Percentiles rank a stretch among this genome's conserved stretches.
Conservation (phyloP, 139 green algal species). For the Coelastrella sp. region DNA sequence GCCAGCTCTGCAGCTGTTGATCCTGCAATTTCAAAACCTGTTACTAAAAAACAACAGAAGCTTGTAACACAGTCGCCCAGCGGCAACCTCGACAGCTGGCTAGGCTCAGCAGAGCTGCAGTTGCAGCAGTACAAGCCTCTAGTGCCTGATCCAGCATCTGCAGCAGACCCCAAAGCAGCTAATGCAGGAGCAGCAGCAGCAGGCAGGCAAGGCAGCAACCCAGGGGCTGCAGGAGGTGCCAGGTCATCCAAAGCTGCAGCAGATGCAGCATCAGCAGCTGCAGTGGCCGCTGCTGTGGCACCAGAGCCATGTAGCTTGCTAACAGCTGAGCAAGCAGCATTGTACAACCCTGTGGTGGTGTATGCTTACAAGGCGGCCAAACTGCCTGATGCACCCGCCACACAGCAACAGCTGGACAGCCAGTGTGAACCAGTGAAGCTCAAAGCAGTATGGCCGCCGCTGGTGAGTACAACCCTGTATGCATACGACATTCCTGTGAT, state of each 20-base stretch:
- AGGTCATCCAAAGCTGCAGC: not conserved
- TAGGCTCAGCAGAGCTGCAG: not conserved
- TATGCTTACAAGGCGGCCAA: slow-evolving; percentile 37
- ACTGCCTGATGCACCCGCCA: slow-evolving; percentile 62
- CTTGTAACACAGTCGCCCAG: not conserved
- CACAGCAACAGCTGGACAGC: slow-evolving; percentile 45
- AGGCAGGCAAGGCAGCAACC: not conserved
- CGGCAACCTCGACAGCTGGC: slow-evolving; percentile 4
- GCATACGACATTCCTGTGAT: too few species aligned
- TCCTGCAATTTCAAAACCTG: not conserved
- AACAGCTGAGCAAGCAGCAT: slow-evolving; percentile 45
- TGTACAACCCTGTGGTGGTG: slow-evolving; percentile 66
- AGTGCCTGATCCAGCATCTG: not conserved
- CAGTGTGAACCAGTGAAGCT: slow-evolving; percentile 52
- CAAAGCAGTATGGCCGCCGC: slow-evolving; percentile 41
- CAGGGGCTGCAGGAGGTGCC: not conserved
- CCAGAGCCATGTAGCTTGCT: slow-evolving; percentile 48
- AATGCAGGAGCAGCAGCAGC: not conserved
- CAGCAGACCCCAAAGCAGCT: not conserved
- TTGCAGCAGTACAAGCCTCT: not conserved
- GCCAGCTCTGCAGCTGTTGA: too few species aligned
- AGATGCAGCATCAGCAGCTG: slow-evolving; percentile 25
- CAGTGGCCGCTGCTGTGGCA: slow-evolving; percentile 24
- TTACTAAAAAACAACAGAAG: not conserved
- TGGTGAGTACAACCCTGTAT: slow-evolving; percentile 3